Percentiles rank a stretch among this genome's conserved stretches.
Evolutionary conservation across 2,329 filamentous ascomycete species (phyloP).

Genomic region (Peltaster fructicola): DNA sequence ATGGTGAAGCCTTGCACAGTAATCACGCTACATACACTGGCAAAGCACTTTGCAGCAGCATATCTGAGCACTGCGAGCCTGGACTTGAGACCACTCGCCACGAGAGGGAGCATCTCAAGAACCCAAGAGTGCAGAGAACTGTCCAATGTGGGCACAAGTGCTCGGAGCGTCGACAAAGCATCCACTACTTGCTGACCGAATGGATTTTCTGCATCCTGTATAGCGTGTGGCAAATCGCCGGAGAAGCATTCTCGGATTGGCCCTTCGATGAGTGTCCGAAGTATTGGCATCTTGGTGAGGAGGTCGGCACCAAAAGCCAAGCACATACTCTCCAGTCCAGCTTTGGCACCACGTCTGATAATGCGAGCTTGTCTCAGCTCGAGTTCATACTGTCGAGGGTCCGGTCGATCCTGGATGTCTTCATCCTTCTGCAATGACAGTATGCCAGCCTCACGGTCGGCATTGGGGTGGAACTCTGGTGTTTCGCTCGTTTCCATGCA

Average conservation of each 20-base stretch:
- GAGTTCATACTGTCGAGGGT: slow-evolving; percentile 74
- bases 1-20: slow-evolving; percentile 91
- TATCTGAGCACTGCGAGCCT: slow-evolving; percentile 85
- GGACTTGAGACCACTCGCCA: slow-evolving; percentile 76
- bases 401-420: slow-evolving; percentile 79
- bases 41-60: slow-evolving; percentile 91
- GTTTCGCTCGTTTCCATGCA: slow-evolving; percentile 97
- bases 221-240: slow-evolving; percentile 48
- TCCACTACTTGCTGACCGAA: slow-evolving; percentile 89
- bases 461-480: slow-evolving; percentile 79
- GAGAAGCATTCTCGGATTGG: slow-evolving; percentile 62
- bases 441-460: slow-evolving; percentile 59
- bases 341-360: slow-evolving; percentile 81
- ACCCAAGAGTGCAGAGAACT: slow-evolving; percentile 60
- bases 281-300: slow-evolving; percentile 67
- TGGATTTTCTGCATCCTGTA: slow-evolving; percentile 52
- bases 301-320: slow-evolving; percentile 59
- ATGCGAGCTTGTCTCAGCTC: slow-evolving; percentile 81
- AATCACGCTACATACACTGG: slow-evolving; percentile 92
- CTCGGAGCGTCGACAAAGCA: slow-evolving; percentile 79
- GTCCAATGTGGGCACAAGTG: slow-evolving; percentile 80
- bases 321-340: slow-evolving; percentile 77
- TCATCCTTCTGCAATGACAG: slow-evolving; percentile 94
- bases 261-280: slow-evolving; percentile 63
- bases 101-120: slow-evolving; percentile 63